Conservation (phyloP, 208 protist genomes). For the Tetramitus jugosus region DNA sequence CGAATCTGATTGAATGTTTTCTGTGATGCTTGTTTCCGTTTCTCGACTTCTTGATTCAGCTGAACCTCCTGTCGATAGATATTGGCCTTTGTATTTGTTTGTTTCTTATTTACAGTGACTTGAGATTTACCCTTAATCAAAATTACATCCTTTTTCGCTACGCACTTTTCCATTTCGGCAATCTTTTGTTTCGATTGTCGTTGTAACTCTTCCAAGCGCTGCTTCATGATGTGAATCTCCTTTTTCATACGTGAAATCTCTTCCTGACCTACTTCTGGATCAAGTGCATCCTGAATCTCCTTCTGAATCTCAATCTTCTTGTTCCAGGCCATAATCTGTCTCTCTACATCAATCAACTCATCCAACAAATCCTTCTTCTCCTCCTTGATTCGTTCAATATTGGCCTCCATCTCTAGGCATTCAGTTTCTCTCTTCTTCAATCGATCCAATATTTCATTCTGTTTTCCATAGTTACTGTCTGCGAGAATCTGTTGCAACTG, state of each 20-base stretch:
- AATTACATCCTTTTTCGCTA: slow-evolving; percentile 79
- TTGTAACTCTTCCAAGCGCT: slow-evolving; percentile 73
- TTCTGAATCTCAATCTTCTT: slow-evolving; percentile 87
- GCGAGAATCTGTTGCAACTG: slow-evolving; percentile 57
- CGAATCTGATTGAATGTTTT: slow-evolving; percentile 62
- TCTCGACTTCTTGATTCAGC: slow-evolving; percentile 70
- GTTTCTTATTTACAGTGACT: slow-evolving; percentile 51
- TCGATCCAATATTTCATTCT: slow-evolving; percentile 55
- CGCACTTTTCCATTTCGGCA: slow-evolving; percentile 84
- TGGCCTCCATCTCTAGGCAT: slow-evolving; percentile 67
- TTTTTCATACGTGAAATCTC: slow-evolving; percentile 88
- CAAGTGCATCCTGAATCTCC: slow-evolving; percentile 85
- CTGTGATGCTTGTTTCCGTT: slow-evolving; percentile 67
- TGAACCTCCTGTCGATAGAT: slow-evolving; percentile 71
- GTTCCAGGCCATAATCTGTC: slow-evolving; percentile 86
- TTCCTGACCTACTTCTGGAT: slow-evolving; percentile 76
- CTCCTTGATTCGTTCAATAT: slow-evolving; percentile 62
- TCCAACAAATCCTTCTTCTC: slow-evolving; percentile 65
- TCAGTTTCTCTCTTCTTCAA: slow-evolving; percentile 78
- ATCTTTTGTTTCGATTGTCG: slow-evolving; percentile 79
- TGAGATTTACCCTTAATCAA: slow-evolving; percentile 76
- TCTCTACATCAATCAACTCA: slow-evolving; percentile 74
- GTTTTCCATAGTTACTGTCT: slow-evolving; percentile 76
- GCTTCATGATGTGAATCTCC: slow-evolving; percentile 87
- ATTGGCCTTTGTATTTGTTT: slow-evolving; percentile 54